Percentiles rank a stretch among this genome's conserved stretches.
These are phyloP conservation scores for Podila epicladia DNA, from an alignment of 192 early-diverging fungal species.

Conservation along the genomic window DNA sequence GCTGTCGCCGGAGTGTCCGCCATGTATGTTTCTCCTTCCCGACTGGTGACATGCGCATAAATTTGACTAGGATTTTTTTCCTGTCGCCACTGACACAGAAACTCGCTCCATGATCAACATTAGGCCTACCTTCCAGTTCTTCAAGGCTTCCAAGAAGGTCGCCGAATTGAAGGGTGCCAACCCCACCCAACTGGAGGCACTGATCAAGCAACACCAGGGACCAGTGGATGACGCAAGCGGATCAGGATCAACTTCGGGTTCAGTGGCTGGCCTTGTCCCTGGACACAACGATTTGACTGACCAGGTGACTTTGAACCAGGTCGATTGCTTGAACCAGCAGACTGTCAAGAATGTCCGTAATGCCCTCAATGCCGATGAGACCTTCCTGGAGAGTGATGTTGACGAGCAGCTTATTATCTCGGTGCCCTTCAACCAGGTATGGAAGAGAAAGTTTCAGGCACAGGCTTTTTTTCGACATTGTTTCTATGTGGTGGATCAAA, in stretches of 20 bases:
- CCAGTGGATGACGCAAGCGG: conserved; percentile 34
- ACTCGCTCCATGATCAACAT: not conserved
- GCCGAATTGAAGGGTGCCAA: conserved; percentile 87
- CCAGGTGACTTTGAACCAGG: conserved; percentile 72
- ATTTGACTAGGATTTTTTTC: not conserved
- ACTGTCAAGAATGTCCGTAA: conserved; percentile 79
- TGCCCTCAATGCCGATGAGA: conserved; percentile 76
- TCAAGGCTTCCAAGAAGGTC: conserved; percentile 77
- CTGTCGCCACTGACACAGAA: not conserved
- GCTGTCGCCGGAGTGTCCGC: conserved; percentile 50
- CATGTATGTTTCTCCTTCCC: conserved; percentile 52
- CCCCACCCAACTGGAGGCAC: conserved; percentile 69
- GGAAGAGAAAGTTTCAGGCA: not conserved
- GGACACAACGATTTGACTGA: conserved; percentile 71
- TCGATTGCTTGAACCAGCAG: conserved; percentile 89
- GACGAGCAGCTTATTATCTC: conserved; percentile 95
- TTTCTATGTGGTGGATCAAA: not conserved
- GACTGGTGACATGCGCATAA: not conserved
- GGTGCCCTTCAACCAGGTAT: conserved; percentile 86
- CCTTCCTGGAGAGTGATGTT: conserved; percentile 88
- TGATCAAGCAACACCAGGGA: conserved; percentile 74
- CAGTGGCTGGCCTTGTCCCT: conserved; percentile 22
- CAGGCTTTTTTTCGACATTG: not conserved
- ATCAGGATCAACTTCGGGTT: conserved; percentile 28
- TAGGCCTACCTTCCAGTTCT: conserved; percentile 93